phyloP scores from a whole-genome alignment of 2,329 filamentous ascomycete species.

The Lomentospora prolificans region DNA sequence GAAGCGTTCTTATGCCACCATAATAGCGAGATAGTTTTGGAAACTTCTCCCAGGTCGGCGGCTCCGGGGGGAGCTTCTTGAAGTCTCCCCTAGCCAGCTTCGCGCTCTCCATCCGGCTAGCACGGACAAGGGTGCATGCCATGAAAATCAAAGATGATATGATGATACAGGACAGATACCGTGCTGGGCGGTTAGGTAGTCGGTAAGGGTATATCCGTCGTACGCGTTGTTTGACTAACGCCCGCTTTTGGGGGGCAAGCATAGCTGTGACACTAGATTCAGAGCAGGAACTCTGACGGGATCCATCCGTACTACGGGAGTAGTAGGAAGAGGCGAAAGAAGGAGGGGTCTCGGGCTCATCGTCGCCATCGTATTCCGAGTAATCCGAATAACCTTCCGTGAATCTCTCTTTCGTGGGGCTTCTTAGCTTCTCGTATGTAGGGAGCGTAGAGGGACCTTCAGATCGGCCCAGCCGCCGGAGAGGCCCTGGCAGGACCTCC shows the following conservation, averaged over 20 bases:
- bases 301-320: conserved; percentile 37
- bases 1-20: conserved; percentile 69
- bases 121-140: conserved; percentile 63
- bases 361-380: conserved; percentile 33
- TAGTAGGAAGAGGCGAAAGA: conserved; percentile 24
- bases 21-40: conserved; percentile 82
- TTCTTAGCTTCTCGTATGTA: conserved; percentile 35
- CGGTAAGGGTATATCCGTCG: conserved; percentile 40
- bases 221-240: conserved; percentile 13
- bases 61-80: conserved; percentile 29
- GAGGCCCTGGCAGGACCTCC: not conserved
- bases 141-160: conserved; percentile 64
- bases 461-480: conserved; percentile 3
- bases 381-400: conserved; percentile 40
- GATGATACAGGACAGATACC: conserved; percentile 67
- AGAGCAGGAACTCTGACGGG: conserved; percentile 41
- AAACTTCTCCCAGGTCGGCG: conserved; percentile 72
- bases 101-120: conserved; percentile 61
- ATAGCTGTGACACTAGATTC: conserved; percentile 33
- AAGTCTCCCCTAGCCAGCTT: conserved; percentile 41
- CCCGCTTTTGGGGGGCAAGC: conserved; percentile 26
- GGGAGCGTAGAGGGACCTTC: conserved; percentile 28
- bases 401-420: conserved; percentile 37
- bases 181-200: conserved; percentile 61
- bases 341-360: conserved; percentile 15